Evolutionary conservation across 2,329 filamentous ascomycete species (phyloP).

Genomic region (Aspergillus ochraceus): DNA sequence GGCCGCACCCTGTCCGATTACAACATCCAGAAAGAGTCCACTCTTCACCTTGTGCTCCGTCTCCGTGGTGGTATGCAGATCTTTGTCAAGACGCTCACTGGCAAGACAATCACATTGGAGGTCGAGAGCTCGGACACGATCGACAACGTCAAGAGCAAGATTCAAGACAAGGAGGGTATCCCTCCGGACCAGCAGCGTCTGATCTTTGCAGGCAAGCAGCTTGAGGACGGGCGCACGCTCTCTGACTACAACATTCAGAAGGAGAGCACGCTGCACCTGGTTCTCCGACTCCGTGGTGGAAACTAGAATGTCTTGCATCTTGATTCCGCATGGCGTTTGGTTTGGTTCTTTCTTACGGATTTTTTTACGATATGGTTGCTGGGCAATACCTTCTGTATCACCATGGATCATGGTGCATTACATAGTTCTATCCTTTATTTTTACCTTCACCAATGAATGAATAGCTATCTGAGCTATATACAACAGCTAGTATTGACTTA

Average conservation of each 20-base stretch:
- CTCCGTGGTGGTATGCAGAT: conserved; percentile 83
- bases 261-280: conserved; percentile 65
- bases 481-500: not conserved
- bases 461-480: conserved; percentile 1
- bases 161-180: conserved; percentile 80
- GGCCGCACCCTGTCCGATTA: conserved; percentile 89
- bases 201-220: conserved; percentile 70
- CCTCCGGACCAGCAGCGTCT: conserved; percentile 70
- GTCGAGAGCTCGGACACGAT: conserved; percentile 69
- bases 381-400: conserved; percentile 24
- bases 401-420: conserved; percentile 18
- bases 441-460: conserved; percentile 4
- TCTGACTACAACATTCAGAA: conserved; percentile 59
- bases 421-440: conserved; percentile 19
- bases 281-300: conserved; percentile 48
- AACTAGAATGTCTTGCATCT: conserved; percentile 28
- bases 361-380: conserved; percentile 21
- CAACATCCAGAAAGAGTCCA: conserved; percentile 94
- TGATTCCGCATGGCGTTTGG: conserved; percentile 39
- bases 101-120: conserved; percentile 69
- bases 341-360: conserved; percentile 26
- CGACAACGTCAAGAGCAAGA: conserved; percentile 70
- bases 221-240: conserved; percentile 52
- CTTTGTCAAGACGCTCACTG: conserved; percentile 80
- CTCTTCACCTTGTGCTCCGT: conserved; percentile 76